Conservation (phyloP, 2,329 filamentous ascomycete species). For the Neoascochyta sp. region DNA sequence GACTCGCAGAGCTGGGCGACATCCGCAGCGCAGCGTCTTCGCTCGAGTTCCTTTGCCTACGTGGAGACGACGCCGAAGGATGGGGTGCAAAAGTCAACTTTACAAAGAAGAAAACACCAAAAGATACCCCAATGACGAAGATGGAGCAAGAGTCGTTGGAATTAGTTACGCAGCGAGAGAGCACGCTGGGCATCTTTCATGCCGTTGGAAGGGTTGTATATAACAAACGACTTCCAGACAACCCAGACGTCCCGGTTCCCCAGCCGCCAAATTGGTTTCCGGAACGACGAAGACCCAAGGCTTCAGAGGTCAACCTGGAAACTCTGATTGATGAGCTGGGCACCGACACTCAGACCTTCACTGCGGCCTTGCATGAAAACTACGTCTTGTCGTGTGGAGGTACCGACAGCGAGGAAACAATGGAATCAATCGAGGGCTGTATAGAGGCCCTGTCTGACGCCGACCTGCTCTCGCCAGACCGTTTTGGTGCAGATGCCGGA, state of each 20-base stretch:
- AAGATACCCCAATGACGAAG: constrained; percentile 62
- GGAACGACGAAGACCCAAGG: constrained; percentile 42
- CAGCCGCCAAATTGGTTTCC: constrained; percentile 49
- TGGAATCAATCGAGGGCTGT: constrained; percentile 79
- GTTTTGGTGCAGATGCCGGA: constrained; percentile 58
- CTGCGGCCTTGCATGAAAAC: constrained; percentile 90
- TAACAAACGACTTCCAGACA: constrained; percentile 71
- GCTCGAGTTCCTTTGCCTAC: constrained; percentile 85
- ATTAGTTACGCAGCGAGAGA: constrained; percentile 80
- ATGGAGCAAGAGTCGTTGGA: constrained; percentile 77
- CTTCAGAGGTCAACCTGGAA: constrained; percentile 52
- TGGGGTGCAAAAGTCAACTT: constrained; percentile 75
- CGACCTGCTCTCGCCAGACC: constrained; percentile 75
- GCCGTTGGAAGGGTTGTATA: constrained; percentile 94
- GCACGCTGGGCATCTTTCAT: constrained; percentile 90
- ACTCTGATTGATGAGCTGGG: constrained; percentile 87
- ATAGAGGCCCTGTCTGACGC: constrained; percentile 83
- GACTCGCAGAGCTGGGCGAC: constrained; percentile 81
- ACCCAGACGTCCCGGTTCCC: constrained; percentile 27
- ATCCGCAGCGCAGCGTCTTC: constrained; percentile 89
- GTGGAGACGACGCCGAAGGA: constrained; percentile 73
- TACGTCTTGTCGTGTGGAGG: constrained; percentile 79
- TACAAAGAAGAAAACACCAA: constrained; percentile 52
- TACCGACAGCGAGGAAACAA: constrained; percentile 56
- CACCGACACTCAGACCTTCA: constrained; percentile 85